phyloP scores from a whole-genome alignment of 495 filamentous ascomycete species.

The Halenospora varia region DNA sequence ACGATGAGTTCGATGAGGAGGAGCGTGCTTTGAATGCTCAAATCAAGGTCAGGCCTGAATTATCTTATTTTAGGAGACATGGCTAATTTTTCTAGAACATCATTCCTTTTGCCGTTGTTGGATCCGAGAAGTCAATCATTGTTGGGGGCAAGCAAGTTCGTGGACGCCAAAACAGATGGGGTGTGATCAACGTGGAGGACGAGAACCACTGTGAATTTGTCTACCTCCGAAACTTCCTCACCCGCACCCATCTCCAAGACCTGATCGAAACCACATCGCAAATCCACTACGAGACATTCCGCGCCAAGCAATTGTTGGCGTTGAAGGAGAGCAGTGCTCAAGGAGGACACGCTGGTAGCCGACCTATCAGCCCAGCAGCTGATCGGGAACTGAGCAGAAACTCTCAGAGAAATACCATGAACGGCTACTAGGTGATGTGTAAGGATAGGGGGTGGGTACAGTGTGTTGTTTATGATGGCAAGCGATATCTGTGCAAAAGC shows the following conservation, averaged over 20 bases:
- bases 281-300: conserved; percentile 99
- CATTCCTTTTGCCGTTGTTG: conserved; percentile 96
- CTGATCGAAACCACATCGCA: conserved; percentile 99
- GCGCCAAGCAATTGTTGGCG: conserved; percentile 95
- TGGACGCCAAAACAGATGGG: conserved; percentile 98
- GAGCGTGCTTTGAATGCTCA: conserved; percentile 89
- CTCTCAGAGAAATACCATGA: conserved; percentile 96
- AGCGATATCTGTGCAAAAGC: conserved; percentile 28
- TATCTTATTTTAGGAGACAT: not conserved
- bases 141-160: conserved; percentile 97
- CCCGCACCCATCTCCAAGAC: conserved; percentile 92
- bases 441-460: conserved; percentile 5
- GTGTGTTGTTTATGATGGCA: conserved; percentile 23
- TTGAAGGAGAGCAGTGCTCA: conserved; percentile 96
- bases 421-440: conserved; percentile 68
- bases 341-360: conserved; percentile 69
- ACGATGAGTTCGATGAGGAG: conserved; percentile 96
- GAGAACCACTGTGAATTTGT: conserved; percentile 99
- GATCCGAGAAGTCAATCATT: conserved; percentile 95
- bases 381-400: conserved; percentile 94
- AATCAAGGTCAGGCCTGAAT: conserved; percentile 77
- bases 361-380: conserved; percentile 90
- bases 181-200: conserved; percentile 98
- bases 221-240: conserved; percentile 96
- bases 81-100: conserved; percentile 57